Percentiles rank a stretch among this genome's conserved stretches.
Conservation (phyloP, 2,329 filamentous ascomycete genomes). For the Metarhizium album region DNA sequence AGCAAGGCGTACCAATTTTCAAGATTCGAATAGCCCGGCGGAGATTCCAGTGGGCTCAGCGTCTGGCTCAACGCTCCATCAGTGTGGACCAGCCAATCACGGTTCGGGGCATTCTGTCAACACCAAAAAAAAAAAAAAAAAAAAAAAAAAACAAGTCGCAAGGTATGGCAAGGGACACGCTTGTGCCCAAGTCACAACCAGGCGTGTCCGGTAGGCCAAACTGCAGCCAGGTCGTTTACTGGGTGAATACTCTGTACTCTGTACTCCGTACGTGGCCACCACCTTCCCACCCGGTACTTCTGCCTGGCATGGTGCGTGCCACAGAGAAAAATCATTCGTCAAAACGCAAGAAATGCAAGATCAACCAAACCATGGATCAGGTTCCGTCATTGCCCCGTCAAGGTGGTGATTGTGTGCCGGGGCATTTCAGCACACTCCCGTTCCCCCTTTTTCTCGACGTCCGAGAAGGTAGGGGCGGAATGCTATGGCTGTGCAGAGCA, state of each 20-base stretch:
- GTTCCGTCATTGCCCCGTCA: slow-evolving; percentile 50
- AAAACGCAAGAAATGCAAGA: slow-evolving; percentile 13
- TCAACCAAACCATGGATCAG: slow-evolving; percentile 46
- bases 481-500: slow-evolving; percentile 42
- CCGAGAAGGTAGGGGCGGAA: slow-evolving; percentile 25
- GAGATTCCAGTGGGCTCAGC: too few relatives aligned
- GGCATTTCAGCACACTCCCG: slow-evolving; percentile 55
- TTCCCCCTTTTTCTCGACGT: not conserved
- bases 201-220: too few relatives aligned
- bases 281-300: not conserved
- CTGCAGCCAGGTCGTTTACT: too few relatives aligned
- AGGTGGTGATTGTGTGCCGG: slow-evolving; percentile 53
- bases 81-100: too few relatives aligned
- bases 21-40: too few relatives aligned
- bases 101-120: too few relatives aligned
- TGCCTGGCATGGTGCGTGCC: too few relatives aligned
- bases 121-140: too few relatives aligned
- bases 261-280: too few relatives aligned
- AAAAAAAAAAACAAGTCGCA: not conserved
- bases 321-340: not conserved
- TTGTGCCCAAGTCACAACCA: not conserved
- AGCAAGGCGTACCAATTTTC: too few relatives aligned
- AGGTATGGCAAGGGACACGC: not conserved
- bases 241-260: too few relatives aligned
- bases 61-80: too few relatives aligned